phyloP scores from a whole-genome alignment of 176 grass and related monocot genomes.

The Elymus sibiricus region DNA sequence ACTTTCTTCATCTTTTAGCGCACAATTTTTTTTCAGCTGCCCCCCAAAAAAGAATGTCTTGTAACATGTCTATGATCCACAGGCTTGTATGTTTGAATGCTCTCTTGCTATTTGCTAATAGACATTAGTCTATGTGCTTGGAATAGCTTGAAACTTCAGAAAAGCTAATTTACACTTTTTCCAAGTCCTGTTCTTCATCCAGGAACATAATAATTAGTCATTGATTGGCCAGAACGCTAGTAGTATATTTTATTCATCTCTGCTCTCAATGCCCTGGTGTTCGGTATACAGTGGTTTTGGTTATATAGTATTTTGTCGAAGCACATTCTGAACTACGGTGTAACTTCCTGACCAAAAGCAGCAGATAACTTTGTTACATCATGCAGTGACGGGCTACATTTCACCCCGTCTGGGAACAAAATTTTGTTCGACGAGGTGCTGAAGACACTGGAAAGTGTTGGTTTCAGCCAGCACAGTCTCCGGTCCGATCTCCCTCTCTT shows the following conservation, averaged over 20 bases:
- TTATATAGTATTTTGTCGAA: background rate
- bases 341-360: background rate
- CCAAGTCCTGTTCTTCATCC: background rate
- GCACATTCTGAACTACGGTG: background rate
- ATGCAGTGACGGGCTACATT: constrained; percentile 78
- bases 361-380: constrained; percentile 1
- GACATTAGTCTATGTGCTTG: background rate
- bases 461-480: constrained; percentile 48
- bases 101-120: background rate
- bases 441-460: constrained; percentile 42
- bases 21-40: background rate
- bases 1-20: background rate
- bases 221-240: background rate
- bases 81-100: background rate
- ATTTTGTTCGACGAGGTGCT: constrained; percentile 62
- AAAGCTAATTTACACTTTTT: background rate
- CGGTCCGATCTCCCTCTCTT: constrained; percentile 52
- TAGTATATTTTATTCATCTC: background rate
- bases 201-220: background rate
- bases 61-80: background rate
- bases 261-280: background rate
- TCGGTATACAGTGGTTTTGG: background rate
- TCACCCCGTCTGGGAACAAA: constrained; percentile 63
- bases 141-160: background rate
- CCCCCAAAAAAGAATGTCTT: background rate